Evolutionary conservation across 768 basidiomycete species (phyloP), one percentile per base, ranked within the genome.

Genomic region (Naganishia kalamii): DNA sequence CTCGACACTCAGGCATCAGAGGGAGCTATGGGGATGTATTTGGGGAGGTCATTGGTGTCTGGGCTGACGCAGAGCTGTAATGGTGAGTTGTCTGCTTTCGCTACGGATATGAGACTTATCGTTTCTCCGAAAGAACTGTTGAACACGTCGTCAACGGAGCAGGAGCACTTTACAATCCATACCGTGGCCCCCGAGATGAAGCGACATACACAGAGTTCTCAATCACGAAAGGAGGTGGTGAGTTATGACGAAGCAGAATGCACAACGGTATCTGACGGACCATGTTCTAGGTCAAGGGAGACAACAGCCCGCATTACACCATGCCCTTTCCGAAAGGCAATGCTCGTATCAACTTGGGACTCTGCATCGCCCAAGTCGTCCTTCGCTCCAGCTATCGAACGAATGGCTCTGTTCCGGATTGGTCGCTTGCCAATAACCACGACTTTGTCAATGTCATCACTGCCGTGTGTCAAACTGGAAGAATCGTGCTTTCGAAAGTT

Each of bases 21-120:
- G 33, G 67, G 27, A 63, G 65, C 60, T 65, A 68, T 33, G 30
- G 63, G 44, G 33, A 47, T 35, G 17, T 62, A 40, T 15, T 63
- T 50, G 29, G 49, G 33, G 52, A 54, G 32, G 46, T 69, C 32
- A 11, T 69, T 19, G 44, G 65, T 57, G 10, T 57, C 54, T 13
- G 64, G 67, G 47, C 23, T 71, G 37, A 40, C 52, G 21, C 29
- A 11, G 33, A 66, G 67, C 40, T 65, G 66, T 41, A 19, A 60
- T 51, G 65, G 70, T 71, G 63, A 30, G 67, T 19, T 19, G 19
- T 15, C 25, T 6, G 0, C n/a, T 3, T 6, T 8, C 35, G 7
- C 3, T 44, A 1, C 17, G 21, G 30, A n/a, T n/a, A 25, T 21
- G n/a, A 25, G 3, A 35, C 54, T 57, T 6, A 57, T 25, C n/a